Evolutionary conservation across 352 stramenopile species (phyloP).

Genomic region (Phytophthora fragariae): DNA sequence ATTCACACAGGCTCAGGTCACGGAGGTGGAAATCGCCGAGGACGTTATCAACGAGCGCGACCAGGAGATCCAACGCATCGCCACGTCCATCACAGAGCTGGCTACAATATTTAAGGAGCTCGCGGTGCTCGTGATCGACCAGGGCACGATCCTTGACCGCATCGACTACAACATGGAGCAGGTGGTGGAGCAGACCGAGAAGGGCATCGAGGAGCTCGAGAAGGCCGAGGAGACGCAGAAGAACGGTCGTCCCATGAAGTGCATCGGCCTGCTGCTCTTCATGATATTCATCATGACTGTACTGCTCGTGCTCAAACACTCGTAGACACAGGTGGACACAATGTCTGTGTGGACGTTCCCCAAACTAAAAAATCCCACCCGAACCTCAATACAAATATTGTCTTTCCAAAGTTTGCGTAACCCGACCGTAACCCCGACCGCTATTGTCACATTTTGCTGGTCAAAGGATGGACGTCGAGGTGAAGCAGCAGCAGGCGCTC

Average conservation of each 20-base stretch:
- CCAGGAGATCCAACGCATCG: conserved; percentile 97
- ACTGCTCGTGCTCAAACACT: conserved; percentile 93
- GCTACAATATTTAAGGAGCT: conserved; percentile 99
- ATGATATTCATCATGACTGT: conserved; percentile 95
- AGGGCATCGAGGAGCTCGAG: conserved; percentile 98
- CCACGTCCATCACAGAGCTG: conserved; percentile 99
- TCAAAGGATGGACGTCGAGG: conserved; percentile 38
- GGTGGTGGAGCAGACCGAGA: conserved; percentile 99
- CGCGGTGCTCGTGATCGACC: conserved; percentile 99
- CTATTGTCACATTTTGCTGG: conserved; percentile 30
- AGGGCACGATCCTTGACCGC: conserved; percentile 99
- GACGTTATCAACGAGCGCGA: conserved; percentile 96
- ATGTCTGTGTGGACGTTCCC: conserved; percentile 9
- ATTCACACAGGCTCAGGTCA: conserved; percentile 96
- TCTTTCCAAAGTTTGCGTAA: conserved; percentile 23
- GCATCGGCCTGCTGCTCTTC: conserved; percentile 92
- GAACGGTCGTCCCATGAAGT: conserved; percentile 96
- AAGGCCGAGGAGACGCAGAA: conserved; percentile 99
- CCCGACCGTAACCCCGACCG: background rate
- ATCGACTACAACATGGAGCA: conserved; percentile 99
- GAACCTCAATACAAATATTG: conserved; percentile 36
- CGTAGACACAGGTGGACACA: conserved; percentile 46
- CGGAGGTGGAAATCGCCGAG: conserved; percentile 97
- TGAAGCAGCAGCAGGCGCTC: conserved; percentile 58
- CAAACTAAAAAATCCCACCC: background rate